These are phyloP conservation scores for Colletotrichum sp. DNA, from an alignment of 2,329 filamentous ascomycete genomes.

Conservation along the genomic window DNA sequence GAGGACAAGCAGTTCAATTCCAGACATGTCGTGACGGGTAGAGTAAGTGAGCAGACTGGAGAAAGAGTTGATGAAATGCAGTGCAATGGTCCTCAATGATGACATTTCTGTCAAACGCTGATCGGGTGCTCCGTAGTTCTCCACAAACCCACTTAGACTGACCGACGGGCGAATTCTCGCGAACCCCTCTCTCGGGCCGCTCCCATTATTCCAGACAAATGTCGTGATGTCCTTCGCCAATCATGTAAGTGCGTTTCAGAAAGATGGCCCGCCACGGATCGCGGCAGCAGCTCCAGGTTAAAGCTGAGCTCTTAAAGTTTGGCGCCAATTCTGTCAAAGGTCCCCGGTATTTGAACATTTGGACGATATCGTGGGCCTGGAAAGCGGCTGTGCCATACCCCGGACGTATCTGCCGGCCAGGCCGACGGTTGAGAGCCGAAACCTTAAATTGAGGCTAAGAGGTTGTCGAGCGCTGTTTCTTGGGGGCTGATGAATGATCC, in stretches of 20 bases:
- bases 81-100: not conserved
- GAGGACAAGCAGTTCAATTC: accelerated
- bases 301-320: not conserved
- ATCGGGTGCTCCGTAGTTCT: not conserved
- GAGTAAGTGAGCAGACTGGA: not conserved
- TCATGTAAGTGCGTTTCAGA: not conserved
- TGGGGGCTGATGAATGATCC: not conserved
- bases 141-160: not conserved
- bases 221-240: not conserved
- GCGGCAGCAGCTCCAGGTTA: not conserved
- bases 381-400: not conserved
- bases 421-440: not conserved
- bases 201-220: not conserved
- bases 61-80: not conserved
- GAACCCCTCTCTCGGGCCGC: not conserved
- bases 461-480: not conserved
- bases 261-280: not conserved
- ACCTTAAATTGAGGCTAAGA: not conserved
- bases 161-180: not conserved
- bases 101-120: not conserved
- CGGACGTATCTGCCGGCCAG: not conserved
- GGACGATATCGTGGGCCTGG: not conserved
- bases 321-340: not conserved
- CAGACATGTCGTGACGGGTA: not conserved
- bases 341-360: not conserved